phyloP scores from a whole-genome alignment of 768 basidiomycete genomes.

The Hortiboletus campestris region DNA sequence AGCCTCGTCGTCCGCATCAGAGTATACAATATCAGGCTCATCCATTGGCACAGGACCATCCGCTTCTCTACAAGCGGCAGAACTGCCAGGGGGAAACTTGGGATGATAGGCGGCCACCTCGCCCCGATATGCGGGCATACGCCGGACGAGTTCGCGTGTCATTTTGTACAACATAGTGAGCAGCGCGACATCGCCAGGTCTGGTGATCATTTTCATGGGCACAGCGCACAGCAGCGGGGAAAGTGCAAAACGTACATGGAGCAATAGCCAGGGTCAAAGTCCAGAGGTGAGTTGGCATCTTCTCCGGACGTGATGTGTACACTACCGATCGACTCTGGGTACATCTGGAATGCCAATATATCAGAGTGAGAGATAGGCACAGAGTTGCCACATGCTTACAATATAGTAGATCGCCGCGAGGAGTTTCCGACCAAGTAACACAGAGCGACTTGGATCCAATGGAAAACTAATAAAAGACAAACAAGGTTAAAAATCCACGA shows the following conservation, averaged over 20 bases:
- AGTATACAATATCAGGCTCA: conserved; percentile 27
- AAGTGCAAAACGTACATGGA: too few relatives aligned
- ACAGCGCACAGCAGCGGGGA: not conserved
- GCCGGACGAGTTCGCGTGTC: conserved; percentile 49
- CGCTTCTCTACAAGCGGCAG: conserved; percentile 23
- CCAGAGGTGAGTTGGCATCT: conserved; percentile 39
- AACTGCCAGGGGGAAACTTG: conserved; percentile 1
- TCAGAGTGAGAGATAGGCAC: not conserved
- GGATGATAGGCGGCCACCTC: too few relatives aligned
- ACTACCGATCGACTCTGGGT: conserved; percentile 45
- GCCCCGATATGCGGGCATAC: conserved; percentile 36
- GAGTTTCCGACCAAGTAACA: conserved; percentile 20
- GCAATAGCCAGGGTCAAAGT: conserved; percentile 25
- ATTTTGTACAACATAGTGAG: conserved; percentile 56
- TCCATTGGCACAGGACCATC: conserved; percentile 12
- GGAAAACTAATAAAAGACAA: conserved; percentile 19
- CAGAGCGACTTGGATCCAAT: not conserved
- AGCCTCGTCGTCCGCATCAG: conserved; percentile 33
- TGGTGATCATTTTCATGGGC: not conserved
- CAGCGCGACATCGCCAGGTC: conserved; percentile 38
- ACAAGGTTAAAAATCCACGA: too few relatives aligned
- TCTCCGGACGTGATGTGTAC: conserved; percentile 45
- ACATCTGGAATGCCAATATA: conserved; percentile 16
- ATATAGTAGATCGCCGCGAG: conserved; percentile 31
- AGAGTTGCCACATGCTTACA: conserved; percentile 18